phyloP scores from a whole-genome alignment of 176 grass and related monocot species.

The Musa beccarii region DNA sequence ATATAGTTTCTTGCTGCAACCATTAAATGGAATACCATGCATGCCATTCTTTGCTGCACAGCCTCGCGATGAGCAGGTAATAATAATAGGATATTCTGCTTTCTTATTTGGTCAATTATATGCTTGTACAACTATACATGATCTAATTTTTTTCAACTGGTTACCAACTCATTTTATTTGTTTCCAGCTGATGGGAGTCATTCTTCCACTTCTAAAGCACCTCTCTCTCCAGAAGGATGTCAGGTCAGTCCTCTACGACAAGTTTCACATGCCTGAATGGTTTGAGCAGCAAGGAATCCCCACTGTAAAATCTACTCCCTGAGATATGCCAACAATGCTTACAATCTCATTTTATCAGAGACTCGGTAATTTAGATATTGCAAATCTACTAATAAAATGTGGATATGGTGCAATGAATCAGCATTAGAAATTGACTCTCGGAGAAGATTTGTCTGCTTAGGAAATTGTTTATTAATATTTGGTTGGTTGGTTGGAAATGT shows the following conservation, averaged over 20 bases:
- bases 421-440: background rate
- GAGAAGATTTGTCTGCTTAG: background rate
- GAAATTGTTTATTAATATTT: background rate
- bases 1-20: constrained; percentile 94
- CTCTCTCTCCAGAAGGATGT: constrained; percentile 79
- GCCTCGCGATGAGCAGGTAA: constrained; percentile 81
- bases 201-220: constrained; percentile 86
- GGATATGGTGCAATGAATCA: background rate
- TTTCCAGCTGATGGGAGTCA: constrained; percentile 83
- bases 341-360: background rate
- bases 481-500: background rate
- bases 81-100: constrained; percentile 1
- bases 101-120: background rate
- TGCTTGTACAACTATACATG: background rate
- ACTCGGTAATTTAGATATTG: no score
- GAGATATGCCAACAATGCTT: constrained; percentile 7
- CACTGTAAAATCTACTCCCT: constrained; percentile 34
- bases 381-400: background rate
- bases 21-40: constrained; percentile 93
- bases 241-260: constrained; percentile 69
- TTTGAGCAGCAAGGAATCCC: constrained; percentile 89
- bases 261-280: constrained; percentile 99
- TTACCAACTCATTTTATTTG: constrained; percentile 12
- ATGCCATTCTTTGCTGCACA: constrained; percentile 89
- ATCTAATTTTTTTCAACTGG: background rate